Evolutionary conservation across 2,329 filamentous ascomycete genomes (phyloP), one percentile per base, ranked within the genome.

Genomic region (Endothia cerciana): DNA sequence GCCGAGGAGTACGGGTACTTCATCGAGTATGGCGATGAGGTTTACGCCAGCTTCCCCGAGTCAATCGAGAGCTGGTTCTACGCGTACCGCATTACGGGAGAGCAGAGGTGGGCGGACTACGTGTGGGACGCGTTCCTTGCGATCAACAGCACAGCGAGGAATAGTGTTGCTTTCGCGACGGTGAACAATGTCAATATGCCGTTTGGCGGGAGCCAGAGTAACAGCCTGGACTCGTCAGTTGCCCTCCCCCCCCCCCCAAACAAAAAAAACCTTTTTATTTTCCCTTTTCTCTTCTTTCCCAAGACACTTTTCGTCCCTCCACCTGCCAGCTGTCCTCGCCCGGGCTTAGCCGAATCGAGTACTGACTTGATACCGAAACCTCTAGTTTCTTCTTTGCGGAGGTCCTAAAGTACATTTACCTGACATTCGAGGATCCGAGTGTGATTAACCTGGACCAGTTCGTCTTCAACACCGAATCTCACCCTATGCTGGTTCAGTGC

Each of bases 11-110:
- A 60, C 13, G 62, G 62, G 13, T 64, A 64, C 43, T 64, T 64
- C 28, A 64, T 64, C 33, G 33, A 60, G 36, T 8, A 59, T n/a
- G 62, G 56, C 8, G 62, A 64, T 33, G 62, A 64, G 47, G 62
- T n/a, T 3, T 64, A 56, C n/a, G 55, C 55, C 22, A 30, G 41
- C 15, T 64, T 64, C 33, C 62, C 62, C n/a, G 62, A 64, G 56
- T 59, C 55, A 4, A 64, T 64, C 19, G 62, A 64, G 55, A 64
- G 62, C 56, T 64, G 62, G 62, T 64, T 64, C 33, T 64, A 64
- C 22, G 62, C 62, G n/a, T 64, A 64, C 17, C 62, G 62, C 13
- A 64, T 64, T 22, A 64, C 62, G 4, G 62, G 62, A 2, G 62
- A 64, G 22, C 62, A 47, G 55, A 47, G 62, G 19, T 64, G 62